Evolutionary conservation across 129 eudicot species (phyloP), one percentile per base, ranked within the genome.

Genomic region (Scalesia atractyloides): DNA sequence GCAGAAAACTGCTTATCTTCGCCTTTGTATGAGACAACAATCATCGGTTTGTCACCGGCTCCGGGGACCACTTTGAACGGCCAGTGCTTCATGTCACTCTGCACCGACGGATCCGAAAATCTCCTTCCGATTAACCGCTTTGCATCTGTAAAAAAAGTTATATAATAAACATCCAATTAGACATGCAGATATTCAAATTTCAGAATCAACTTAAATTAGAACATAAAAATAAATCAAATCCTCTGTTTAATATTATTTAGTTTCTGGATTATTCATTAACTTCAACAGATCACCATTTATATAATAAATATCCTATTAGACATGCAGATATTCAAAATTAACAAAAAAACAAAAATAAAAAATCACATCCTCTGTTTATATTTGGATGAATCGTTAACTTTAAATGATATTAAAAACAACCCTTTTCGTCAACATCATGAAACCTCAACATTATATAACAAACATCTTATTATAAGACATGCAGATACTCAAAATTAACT

Each of bases 51-150:
- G 73, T 89, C 96, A 9, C 76, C 89, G 22, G 96, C 82, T 12
- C 96, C 96, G 0, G 92, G 73, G 47, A 85, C 85, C 37, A 89
- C 87, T 67, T 84, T 86, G 60, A 89, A 89, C 7, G 96, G 96
- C 96, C 96, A 89, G 60, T 82, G 20, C 80, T 86, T 89, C 14
- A 89, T 82, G 64, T 89, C 96, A 63, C 88, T 73, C 56, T 89
- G 96, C 7, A 89, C 96, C 18, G 96, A 82, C 37, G 96, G 84
- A 64, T 89, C 96, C 12, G 83, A 62, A 46, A 77, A 86, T 58
- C 96, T 84, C 73, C 96, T 82, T 3, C 96, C 96, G n/a, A 89
- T 89, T 69, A 89, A 74, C 66, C 96, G 84, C 74, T 86, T 89
- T 0, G 92, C 96, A 84, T 89, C 96, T 89, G 80, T 18, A 54